These are phyloP conservation scores for Dorcoceras hygrometricum DNA, from an alignment of 257 asterid genomes.

Conservation along the genomic window DNA sequence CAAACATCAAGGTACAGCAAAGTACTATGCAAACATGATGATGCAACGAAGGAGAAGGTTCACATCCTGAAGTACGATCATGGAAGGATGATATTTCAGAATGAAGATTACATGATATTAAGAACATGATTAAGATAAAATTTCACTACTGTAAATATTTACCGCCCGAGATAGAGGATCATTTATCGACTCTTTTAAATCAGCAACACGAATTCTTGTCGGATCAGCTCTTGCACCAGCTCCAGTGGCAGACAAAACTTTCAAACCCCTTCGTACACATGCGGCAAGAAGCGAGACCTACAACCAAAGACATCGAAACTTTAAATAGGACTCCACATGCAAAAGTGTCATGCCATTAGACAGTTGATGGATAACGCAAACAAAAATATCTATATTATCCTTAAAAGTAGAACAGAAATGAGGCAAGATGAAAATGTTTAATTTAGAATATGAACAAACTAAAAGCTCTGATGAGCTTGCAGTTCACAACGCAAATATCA, in stretches of 20 bases:
- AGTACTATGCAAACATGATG: background rate
- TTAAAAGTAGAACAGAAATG: slow-evolving; percentile 5
- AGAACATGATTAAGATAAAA: slow-evolving; percentile 2
- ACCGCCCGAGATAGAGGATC: slow-evolving; percentile 96
- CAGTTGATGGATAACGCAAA: slow-evolving; percentile 17
- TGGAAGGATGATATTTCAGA: too few relatives aligned
- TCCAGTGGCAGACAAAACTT: slow-evolving; percentile 94
- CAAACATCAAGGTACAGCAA: background rate
- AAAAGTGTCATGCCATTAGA: slow-evolving; percentile 1
- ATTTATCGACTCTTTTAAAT: slow-evolving; percentile 88
- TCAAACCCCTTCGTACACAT: slow-evolving; percentile 84
- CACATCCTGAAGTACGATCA: too few relatives aligned
- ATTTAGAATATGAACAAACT: background rate
- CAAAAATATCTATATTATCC: slow-evolving; percentile 11
- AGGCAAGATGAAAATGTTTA: slow-evolving; percentile 4
- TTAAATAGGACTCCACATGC: slow-evolving; percentile 11
- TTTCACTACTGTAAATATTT: slow-evolving; percentile 30
- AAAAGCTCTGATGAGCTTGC: background rate
- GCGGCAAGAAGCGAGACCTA: slow-evolving; percentile 98
- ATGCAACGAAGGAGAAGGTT: background rate
- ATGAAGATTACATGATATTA: too few relatives aligned
- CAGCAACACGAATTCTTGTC: slow-evolving; percentile 92
- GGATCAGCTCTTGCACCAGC: slow-evolving; percentile 99
- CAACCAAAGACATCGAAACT: slow-evolving; percentile 20
- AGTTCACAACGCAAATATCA: slow-evolving; percentile 7